Evolutionary conservation across 1,139 yeast species (phyloP).

Genomic region (Magnusiomyces ingens): DNA sequence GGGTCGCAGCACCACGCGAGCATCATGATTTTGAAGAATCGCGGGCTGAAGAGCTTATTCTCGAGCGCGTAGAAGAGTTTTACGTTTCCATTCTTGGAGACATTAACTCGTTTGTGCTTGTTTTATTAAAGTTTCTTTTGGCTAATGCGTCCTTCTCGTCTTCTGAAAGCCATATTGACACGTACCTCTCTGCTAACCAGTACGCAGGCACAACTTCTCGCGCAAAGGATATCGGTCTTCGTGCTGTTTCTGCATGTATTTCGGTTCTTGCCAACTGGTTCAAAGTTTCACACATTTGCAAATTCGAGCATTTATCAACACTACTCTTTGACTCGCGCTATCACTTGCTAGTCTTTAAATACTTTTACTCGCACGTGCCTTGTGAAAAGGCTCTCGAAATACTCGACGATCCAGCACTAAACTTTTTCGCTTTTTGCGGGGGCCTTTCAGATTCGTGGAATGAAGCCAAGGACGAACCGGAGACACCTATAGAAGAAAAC

Average conservation of each 20-base stretch:
- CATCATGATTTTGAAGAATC: constrained; percentile 9
- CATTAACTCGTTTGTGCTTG: constrained; percentile 56
- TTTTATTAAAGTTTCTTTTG: constrained; percentile 56
- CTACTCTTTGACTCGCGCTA: constrained; percentile 68
- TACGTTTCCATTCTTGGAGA: constrained; percentile 49
- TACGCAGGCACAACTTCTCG: constrained; percentile 35
- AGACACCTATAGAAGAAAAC: constrained; percentile 5
- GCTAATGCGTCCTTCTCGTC: constrained; percentile 31
- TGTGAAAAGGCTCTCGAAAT: constrained; percentile 27
- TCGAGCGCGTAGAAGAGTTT: constrained; percentile 54
- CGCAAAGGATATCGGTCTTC: constrained; percentile 58
- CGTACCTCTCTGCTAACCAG: constrained; percentile 12
- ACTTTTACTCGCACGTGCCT: constrained; percentile 34
- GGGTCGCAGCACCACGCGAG: constrained; percentile 26
- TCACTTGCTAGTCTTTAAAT: constrained; percentile 41
- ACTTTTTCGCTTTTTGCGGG: constrained; percentile 43
- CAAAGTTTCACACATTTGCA: constrained; percentile 66
- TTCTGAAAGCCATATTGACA: constrained; percentile 15
- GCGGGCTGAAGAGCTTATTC: constrained; percentile 36
- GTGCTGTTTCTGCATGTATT: constrained; percentile 53
- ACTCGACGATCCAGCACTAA: constrained; percentile 37
- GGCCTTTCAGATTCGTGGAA: constrained; percentile 21
- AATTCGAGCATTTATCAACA: constrained; percentile 67
- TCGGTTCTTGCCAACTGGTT: constrained; percentile 64
- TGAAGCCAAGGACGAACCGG: constrained; percentile 13